These are phyloP conservation scores for Liriodendron chinense DNA, from an alignment of 164 flowering plant species.

Conservation along the genomic window DNA sequence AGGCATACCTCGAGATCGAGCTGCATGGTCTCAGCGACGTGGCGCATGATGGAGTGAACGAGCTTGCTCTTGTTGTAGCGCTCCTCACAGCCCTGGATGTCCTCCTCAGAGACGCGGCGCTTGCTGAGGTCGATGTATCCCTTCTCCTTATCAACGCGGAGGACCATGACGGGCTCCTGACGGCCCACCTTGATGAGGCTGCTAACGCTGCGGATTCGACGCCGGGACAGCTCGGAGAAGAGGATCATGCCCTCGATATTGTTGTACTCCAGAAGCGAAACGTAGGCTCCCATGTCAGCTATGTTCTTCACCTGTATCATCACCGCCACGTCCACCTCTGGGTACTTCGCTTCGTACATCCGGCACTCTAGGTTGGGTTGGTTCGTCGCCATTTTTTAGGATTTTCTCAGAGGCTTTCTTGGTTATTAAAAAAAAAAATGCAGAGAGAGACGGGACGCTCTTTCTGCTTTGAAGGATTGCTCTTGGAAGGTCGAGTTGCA, in stretches of 20 bases:
- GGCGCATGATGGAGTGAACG: constrained; percentile 94
- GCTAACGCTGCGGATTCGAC: constrained; percentile 86
- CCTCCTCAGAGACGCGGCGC: constrained; percentile 86
- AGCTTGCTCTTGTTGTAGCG: constrained; percentile 94
- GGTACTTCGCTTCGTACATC: constrained; percentile 88
- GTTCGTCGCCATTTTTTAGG: constrained; percentile 42
- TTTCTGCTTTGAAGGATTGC: background rate
- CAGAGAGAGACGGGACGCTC: background rate
- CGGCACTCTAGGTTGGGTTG: constrained; percentile 82
- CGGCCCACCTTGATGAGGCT: constrained; percentile 88
- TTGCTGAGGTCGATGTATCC: constrained; percentile 91
- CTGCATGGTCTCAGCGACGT: constrained; percentile 80
- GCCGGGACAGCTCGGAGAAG: constrained; percentile 92
- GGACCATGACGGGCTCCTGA: constrained; percentile 92
- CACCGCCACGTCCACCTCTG: constrained; percentile 91
- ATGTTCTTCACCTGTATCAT: constrained; percentile 95
- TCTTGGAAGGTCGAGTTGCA: background rate
- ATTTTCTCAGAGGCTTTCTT: background rate
- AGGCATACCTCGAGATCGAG: constrained; percentile 76
- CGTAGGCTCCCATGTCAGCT: constrained; percentile 94
- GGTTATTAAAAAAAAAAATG: background rate
- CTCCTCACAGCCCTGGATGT: constrained; percentile 82
- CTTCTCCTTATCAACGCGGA: constrained; percentile 84
- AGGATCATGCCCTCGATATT: constrained; percentile 95
- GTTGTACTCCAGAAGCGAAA: constrained; percentile 89